A percentile compares a stretch with the other conserved stretches of the same genome.
Evolutionary conservation across 192 early-diverging fungal species (phyloP).

Genomic region (Chytriomyces sp.): DNA sequence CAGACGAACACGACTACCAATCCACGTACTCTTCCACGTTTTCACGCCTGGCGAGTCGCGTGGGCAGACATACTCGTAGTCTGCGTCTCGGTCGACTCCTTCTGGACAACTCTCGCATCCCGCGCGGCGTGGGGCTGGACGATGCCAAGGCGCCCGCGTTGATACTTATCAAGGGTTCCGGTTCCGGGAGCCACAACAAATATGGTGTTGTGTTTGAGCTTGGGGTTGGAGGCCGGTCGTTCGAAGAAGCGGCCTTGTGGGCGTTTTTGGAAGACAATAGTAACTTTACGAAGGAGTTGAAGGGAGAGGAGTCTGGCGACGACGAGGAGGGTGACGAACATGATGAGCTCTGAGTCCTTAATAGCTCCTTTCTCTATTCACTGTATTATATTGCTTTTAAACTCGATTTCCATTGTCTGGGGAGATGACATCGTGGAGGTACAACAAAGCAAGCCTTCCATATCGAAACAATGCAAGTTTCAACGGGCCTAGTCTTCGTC

Average conservation of each 20-base stretch:
- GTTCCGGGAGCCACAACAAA: background rate
- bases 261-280: conserved; percentile 4
- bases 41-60: background rate
- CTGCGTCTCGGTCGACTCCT: background rate
- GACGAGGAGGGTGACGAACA: too few species aligned
- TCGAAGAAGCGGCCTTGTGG: background rate
- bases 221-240: background rate
- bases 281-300: background rate
- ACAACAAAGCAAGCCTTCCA: too few species aligned
- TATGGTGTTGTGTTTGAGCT: too few species aligned
- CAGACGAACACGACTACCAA: background rate
- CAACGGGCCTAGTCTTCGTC: too few species aligned
- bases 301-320: background rate
- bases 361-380: too few species aligned
- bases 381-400: too few species aligned
- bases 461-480: too few species aligned
- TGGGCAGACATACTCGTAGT: background rate
- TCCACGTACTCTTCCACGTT: background rate
- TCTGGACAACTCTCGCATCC: background rate
- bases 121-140: background rate
- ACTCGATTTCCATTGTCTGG: too few species aligned
- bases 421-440: too few species aligned
- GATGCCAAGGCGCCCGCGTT: background rate
- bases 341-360: conserved; percentile 2
- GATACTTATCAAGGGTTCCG: background rate